Percentiles rank a stretch among this genome's conserved stretches.
Conservation (phyloP, 495 filamentous ascomycete species). For the Penicillium goetzii region DNA sequence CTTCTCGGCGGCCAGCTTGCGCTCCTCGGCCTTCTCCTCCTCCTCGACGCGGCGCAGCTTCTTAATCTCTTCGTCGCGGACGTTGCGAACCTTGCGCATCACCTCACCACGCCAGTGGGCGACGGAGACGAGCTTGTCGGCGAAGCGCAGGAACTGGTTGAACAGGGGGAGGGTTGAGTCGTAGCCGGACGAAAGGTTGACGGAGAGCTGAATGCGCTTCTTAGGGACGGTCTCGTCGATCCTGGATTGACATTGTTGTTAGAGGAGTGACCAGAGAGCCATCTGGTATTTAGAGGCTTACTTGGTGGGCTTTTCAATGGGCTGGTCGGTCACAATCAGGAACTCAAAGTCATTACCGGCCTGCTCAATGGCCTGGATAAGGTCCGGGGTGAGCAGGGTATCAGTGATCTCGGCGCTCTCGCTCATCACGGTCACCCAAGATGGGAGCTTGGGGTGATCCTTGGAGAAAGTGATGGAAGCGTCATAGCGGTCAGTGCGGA, state of each 20-base stretch:
- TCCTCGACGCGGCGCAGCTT: conserved; percentile 81
- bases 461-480: conserved; percentile 88
- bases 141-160: conserved; percentile 77
- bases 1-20: conserved; percentile 75
- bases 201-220: conserved; percentile 82
- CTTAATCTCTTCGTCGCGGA: conserved; percentile 80
- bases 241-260: conserved; percentile 42
- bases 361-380: conserved; percentile 77
- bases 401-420: conserved; percentile 97
- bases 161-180: conserved; percentile 73
- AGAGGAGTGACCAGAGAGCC: not conserved
- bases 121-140: conserved; percentile 73
- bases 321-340: conserved; percentile 88
- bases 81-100: conserved; percentile 70
- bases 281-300: conserved; percentile 44
- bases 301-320: conserved; percentile 86
- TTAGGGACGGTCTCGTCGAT: conserved; percentile 82
- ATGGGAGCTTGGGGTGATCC: conserved; percentile 87
- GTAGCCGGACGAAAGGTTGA: conserved; percentile 66
- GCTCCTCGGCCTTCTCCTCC: conserved; percentile 93
- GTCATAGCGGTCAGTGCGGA: conserved; percentile 93
- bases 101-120: conserved; percentile 92
- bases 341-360: conserved; percentile 86
- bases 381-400: conserved; percentile 76
- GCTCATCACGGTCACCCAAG: conserved; percentile 92